Conservation (phyloP, 768 basidiomycete genomes). For the Amanita molliuscula region DNA sequence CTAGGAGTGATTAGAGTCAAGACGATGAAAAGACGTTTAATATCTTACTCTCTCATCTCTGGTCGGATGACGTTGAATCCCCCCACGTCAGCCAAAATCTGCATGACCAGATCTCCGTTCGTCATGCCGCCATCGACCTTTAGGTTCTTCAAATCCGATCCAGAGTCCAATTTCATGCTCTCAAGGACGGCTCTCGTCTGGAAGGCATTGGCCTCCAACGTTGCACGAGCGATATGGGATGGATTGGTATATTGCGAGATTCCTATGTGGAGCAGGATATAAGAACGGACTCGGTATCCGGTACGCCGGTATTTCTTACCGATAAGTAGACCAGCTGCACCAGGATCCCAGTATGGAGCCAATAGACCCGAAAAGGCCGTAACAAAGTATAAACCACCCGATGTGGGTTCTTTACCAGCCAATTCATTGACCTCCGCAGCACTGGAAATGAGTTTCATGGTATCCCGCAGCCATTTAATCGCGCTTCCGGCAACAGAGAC, state of each 20-base stretch:
- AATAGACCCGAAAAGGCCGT: conserved; percentile 94
- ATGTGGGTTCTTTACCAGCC: conserved; percentile 63
- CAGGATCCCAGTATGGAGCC: conserved; percentile 96
- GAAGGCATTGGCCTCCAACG: conserved; percentile 92
- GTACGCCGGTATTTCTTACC: conserved; percentile 26
- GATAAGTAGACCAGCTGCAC: conserved; percentile 79
- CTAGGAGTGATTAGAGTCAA: conserved; percentile 23
- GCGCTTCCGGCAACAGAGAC: conserved; percentile 94
- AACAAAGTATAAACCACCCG: conserved; percentile 92
- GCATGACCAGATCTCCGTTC: conserved; percentile 85
- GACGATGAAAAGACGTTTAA: background rate
- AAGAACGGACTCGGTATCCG: background rate
- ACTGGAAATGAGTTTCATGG: conserved; percentile 70
- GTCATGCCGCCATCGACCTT: conserved; percentile 99
- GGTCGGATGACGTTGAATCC: conserved; percentile 90
- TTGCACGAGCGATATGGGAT: conserved; percentile 88
- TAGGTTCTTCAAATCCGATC: conserved; percentile 66
- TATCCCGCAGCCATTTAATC: conserved; percentile 94
- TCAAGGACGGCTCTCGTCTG: conserved; percentile 94
- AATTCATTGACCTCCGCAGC: conserved; percentile 81
- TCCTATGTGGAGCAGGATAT: conserved; percentile 24
- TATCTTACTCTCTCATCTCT: conserved; percentile 86
- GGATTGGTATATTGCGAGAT: conserved; percentile 85
- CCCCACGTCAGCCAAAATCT: conserved; percentile 77
- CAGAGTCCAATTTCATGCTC: conserved; percentile 90